Evolutionary conservation across 2,329 filamentous ascomycete genomes (phyloP).

Genomic region (Fusarium sp.): DNA sequence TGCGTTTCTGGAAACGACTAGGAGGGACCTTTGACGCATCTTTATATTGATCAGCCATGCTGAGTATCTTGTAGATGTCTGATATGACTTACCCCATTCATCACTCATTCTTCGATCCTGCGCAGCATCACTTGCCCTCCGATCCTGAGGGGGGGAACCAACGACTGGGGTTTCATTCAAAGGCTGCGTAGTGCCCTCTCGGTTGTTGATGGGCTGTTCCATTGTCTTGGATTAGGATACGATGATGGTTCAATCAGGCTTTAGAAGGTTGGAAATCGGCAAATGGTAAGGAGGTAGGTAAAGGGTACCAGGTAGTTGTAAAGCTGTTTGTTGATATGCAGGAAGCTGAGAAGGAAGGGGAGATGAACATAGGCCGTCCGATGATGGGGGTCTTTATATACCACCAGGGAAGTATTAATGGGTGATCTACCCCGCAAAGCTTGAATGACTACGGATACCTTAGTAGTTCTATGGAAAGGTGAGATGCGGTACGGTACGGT

Average conservation of each 20-base stretch:
- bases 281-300: background rate
- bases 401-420: conserved; percentile 12
- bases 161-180: conserved; percentile 49
- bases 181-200: conserved; percentile 42
- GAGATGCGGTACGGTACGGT: background rate
- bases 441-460: conserved; percentile 16
- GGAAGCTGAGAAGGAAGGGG: background rate
- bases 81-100: conserved; percentile 60
- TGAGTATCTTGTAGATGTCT: background rate
- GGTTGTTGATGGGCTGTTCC: conserved; percentile 44
- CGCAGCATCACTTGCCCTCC: conserved; percentile 39
- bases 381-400: conserved; percentile 34
- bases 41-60: conserved; percentile 40
- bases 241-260: background rate
- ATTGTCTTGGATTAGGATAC: conserved; percentile 18
- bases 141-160: conserved; percentile 34
- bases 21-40: conserved; percentile 76
- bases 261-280: background rate
- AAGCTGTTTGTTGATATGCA: background rate
- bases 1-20: conserved; percentile 75
- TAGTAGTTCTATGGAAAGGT: conserved; percentile 3
- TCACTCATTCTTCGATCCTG: conserved; percentile 55
- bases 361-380: background rate
- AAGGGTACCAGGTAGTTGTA: background rate
- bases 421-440: conserved; percentile 47